Percentiles rank a stretch among this genome's conserved stretches.
These are phyloP conservation scores for Maudiozyma saulgeensis DNA, from an alignment of 805 yeast species.

Conservation along the genomic window DNA sequence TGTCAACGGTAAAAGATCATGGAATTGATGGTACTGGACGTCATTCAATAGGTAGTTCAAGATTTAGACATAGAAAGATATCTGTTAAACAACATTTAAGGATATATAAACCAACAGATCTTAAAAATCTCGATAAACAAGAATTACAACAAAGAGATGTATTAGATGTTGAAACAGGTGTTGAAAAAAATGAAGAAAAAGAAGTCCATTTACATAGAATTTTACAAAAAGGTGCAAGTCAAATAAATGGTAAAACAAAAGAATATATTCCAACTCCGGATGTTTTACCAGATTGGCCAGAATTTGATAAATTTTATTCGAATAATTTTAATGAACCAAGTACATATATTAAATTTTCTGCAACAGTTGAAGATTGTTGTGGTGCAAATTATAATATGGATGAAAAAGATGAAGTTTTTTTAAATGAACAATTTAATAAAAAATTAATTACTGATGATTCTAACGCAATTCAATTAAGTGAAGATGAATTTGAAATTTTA, in stretches of 20 bases:
- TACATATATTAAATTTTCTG: conserved; percentile 77
- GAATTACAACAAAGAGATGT: conserved; percentile 62
- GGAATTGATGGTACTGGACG: conserved; percentile 1
- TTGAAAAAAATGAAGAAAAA: conserved; percentile 93
- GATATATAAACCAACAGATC: conserved; percentile 65
- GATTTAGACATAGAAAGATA: conserved; percentile 91
- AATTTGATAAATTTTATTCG: conserved; percentile 60
- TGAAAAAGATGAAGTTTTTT: conserved; percentile 70
- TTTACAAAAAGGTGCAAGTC: conserved; percentile 45
- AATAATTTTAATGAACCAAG: conserved; percentile 64
- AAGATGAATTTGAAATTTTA: conserved; percentile 77
- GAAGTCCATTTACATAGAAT: conserved; percentile 93
- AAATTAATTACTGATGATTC: conserved; percentile 6
- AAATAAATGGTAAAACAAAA: conserved; percentile 28
- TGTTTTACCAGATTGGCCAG: conserved; percentile 77
- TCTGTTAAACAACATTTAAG: conserved; percentile 82
- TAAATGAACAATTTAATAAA: conserved; percentile 23
- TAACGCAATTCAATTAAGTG: conserved; percentile 38
- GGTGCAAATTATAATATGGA: conserved; percentile 87
- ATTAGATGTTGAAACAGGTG: conserved; percentile 92
- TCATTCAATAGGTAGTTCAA: conserved; percentile 35
- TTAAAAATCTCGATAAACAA: conserved; percentile 64
- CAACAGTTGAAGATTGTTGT: conserved; percentile 90
- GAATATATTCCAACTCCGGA: conserved; percentile 91
- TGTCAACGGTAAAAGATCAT: background rate